Base-by-base conservation (phyloP, 352 stramenopile genomes). In the Phytophthora niederhauseri region DNA sequence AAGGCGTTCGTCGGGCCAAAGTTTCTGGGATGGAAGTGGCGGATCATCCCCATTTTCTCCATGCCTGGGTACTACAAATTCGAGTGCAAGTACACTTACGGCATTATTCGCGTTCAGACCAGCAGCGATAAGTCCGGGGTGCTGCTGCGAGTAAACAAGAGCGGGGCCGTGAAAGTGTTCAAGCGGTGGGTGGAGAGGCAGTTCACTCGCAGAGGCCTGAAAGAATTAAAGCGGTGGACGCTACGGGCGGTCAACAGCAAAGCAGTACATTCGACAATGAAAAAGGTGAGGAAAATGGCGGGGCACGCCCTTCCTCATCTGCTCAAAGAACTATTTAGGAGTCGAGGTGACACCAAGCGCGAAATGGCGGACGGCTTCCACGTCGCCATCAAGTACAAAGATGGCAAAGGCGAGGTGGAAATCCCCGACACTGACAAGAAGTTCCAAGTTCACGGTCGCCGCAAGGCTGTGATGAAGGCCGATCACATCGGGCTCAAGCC, bases 401-500 rank as follows among this genome's bases (percentile, higher is more conserved):
- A 51, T 28, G 45, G 45, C n/a, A 19, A 51, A 17, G 45, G 45
- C 14, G 12, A 11, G 8, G 45, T 51, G 24, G 24, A 28, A 15
- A 19, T 51, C 3, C 6, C 3, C 14, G 45, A 34, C 30, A 34
- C 30, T 34, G 8, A 4, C n/a, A 51, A 4, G 45, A 14, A 14
- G 45, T 17, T 51, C 9, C n/a, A 19, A 17, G 45, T 51, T 51
- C 7, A 26, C 9, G 19, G 45, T 15, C 19, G n/a, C 12, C 45
- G 9, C 45, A 51, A 51, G 45, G 12, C 45, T 51, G 45, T 51
- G n/a, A 51, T 51, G 45, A 51, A 51, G 45, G 19, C 19, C 14
- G 45, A 51, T 51, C 45, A 51, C 19, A 51, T 51, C 45, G 45
- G 45, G 3, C 45, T 51, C 45, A 51, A 51, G 17, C 45, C 45